A percentile compares a stretch with the other conserved stretches of the same genome.
These are phyloP conservation scores for Lycium barbarum DNA, from an alignment of 257 asterid species.

Conservation along the genomic window DNA sequence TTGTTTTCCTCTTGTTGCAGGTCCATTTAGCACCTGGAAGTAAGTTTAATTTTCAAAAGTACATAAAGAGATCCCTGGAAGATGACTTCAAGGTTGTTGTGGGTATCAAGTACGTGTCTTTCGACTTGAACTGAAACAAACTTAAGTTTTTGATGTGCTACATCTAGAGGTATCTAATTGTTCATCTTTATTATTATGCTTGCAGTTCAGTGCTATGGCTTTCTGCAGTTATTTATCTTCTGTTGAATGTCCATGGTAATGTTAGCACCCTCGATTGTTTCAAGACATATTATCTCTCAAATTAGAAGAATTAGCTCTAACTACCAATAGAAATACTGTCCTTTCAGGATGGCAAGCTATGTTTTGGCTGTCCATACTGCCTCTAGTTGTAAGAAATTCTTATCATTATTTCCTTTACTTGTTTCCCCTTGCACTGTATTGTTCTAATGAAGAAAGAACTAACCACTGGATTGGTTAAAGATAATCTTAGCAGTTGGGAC, in stretches of 20 bases:
- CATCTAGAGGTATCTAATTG: constrained; percentile 27
- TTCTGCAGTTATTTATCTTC: constrained; percentile 75
- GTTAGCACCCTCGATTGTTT: neutral
- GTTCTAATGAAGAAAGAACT: constrained; percentile 32
- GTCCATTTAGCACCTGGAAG: constrained; percentile 97
- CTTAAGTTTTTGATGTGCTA: neutral
- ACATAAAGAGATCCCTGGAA: constrained; percentile 90
- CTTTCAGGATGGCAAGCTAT: constrained; percentile 74
- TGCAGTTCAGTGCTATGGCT: constrained; percentile 79
- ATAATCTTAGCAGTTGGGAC: constrained; percentile 86
- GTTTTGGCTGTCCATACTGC: constrained; percentile 66
- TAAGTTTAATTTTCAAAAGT: constrained; percentile 92
- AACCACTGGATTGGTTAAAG: constrained; percentile 58
- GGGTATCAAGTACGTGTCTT: constrained; percentile 72
- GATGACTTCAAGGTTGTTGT: constrained; percentile 96
- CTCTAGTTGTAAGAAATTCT: constrained; percentile 30
- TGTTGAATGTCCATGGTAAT: constrained; percentile 70
- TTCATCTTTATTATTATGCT: constrained; percentile 27
- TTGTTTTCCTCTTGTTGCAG: constrained; percentile 44
- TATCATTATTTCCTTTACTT: neutral
- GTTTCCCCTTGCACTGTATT: constrained; percentile 7
- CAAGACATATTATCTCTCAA: neutral
- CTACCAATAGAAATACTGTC: neutral
- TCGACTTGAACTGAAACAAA: constrained; percentile 2
- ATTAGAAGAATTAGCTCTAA: neutral